These are phyloP conservation scores for Wickerhamiella sorbophila DNA, from an alignment of 805 yeast genomes.

Conservation along the genomic window DNA sequence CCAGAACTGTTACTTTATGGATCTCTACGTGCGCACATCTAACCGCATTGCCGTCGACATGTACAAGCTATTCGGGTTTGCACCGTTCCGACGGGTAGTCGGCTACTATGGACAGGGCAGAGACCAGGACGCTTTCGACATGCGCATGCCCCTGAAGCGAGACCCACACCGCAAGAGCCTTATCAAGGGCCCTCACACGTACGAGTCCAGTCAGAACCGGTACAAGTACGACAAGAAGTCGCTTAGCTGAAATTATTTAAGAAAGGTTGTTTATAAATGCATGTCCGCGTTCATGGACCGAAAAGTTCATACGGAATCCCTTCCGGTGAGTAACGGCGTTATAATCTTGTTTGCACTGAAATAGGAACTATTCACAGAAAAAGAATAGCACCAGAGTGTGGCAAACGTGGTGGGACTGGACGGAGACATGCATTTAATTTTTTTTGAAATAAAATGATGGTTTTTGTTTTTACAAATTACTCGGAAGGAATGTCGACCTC, in stretches of 20 bases:
- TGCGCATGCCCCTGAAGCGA: conserved; percentile 28
- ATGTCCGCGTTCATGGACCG: conserved; percentile 10
- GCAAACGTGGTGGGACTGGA: conserved; percentile 50
- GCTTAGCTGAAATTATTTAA: not conserved
- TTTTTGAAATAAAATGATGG: not conserved
- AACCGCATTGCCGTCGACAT: conserved; percentile 65
- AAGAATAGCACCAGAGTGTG: conserved; percentile 72
- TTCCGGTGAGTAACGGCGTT: conserved; percentile 11
- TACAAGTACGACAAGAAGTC: conserved; percentile 16
- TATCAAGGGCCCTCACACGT: conserved; percentile 17
- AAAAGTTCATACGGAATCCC: conserved; percentile 4
- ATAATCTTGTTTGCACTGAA: conserved; percentile 13
- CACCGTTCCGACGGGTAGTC: conserved; percentile 71
- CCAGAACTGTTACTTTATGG: conserved; percentile 70
- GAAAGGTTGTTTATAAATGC: not conserved
- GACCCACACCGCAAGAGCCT: conserved; percentile 22
- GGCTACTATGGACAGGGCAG: conserved; percentile 61
- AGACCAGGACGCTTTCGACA: conserved; percentile 68
- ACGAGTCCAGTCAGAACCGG: conserved; percentile 17
- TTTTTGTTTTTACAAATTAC: conserved; percentile 16
- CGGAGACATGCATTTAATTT: not conserved
- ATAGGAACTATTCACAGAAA: conserved; percentile 7
- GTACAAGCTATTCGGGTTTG: conserved; percentile 77
- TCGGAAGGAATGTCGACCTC: conserved; percentile 56
- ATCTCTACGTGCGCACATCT: conserved; percentile 80